Percentiles rank a stretch among this genome's conserved stretches.
Conservation (phyloP, 257 asterid genomes). For the Prunella vulgaris region DNA sequence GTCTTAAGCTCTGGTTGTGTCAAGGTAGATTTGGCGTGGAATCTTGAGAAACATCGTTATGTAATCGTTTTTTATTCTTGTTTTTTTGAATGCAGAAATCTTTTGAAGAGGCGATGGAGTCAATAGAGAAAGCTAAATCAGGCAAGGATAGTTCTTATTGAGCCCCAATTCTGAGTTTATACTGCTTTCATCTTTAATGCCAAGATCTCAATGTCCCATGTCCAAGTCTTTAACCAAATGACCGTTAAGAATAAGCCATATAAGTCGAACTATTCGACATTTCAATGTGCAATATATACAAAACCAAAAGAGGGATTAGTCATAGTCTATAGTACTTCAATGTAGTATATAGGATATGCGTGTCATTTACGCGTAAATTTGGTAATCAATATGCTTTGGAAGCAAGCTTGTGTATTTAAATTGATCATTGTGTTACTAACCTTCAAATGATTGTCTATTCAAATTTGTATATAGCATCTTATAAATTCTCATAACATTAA, state of each 20-base stretch:
- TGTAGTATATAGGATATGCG: background rate
- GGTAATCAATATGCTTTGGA: background rate
- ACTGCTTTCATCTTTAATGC: background rate
- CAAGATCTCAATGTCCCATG: background rate
- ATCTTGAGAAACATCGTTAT: too few species aligned
- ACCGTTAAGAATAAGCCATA: background rate
- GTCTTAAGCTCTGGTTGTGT: too few species aligned
- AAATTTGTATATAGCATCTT: background rate
- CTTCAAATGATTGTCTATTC: background rate
- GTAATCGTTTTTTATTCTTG: too few species aligned
- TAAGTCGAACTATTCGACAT: background rate
- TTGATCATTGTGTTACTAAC: background rate
- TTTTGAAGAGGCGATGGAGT: slow-evolving; percentile 77
- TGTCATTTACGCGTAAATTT: background rate
- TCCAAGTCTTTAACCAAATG: background rate
- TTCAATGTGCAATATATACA: background rate
- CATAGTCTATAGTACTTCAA: background rate
- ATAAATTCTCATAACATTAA: too few species aligned
- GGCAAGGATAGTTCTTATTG: slow-evolving; percentile 33
- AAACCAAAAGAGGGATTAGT: background rate
- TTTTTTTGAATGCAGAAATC: slow-evolving; percentile 54
- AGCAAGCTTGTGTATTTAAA: too few species aligned
- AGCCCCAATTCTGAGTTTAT: background rate
- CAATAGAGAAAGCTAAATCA: slow-evolving; percentile 60
- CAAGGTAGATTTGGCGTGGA: too few species aligned